Evolutionary conservation across 1,284 basidiomycete genomes (phyloP).

Genomic region (Salmacisia buchloeana): DNA sequence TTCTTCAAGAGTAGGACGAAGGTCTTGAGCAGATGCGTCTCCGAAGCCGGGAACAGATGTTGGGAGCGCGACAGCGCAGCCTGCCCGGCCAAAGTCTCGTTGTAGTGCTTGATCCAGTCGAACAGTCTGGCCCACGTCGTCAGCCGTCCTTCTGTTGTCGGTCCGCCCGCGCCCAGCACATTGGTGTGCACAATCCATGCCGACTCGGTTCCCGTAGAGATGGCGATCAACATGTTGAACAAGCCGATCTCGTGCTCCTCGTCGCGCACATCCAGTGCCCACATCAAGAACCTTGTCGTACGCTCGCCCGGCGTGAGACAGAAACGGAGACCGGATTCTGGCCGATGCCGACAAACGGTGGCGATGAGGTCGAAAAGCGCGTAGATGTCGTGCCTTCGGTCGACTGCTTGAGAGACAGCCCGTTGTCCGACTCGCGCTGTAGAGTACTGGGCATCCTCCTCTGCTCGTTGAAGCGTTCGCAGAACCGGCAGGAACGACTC

Average conservation of each 20-base stretch:
- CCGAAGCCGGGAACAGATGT: slow-evolving; percentile 62
- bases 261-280: slow-evolving; percentile 48
- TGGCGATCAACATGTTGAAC: slow-evolving; percentile 45
- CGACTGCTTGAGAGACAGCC: slow-evolving; percentile 10
- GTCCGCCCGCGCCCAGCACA: slow-evolving; percentile 14
- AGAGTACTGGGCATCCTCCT: slow-evolving; percentile 47
- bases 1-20: slow-evolving; percentile 76
- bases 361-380: slow-evolving; percentile 46
- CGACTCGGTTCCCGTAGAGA: slow-evolving; percentile 38
- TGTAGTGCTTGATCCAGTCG: slow-evolving; percentile 48
- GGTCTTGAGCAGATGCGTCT: slow-evolving; percentile 70
- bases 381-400: slow-evolving; percentile 47
- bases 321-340: slow-evolving; percentile 41
- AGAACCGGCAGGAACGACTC: slow-evolving; percentile 39
- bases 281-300: slow-evolving; percentile 43
- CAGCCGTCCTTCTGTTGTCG: slow-evolving; percentile 25
- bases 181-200: slow-evolving; percentile 34
- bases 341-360: slow-evolving; percentile 35
- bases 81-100: slow-evolving; percentile 32
- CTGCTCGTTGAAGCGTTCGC: slow-evolving; percentile 44
- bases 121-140: slow-evolving; percentile 46
- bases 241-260: slow-evolving; percentile 45
- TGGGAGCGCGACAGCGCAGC: background rate
- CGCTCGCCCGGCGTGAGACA: slow-evolving; percentile 34
- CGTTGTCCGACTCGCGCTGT: slow-evolving; percentile 32